phyloP scores from a whole-genome alignment of 2,329 filamentous ascomycete genomes.

The Paecilomyces dactylethromorphus region DNA sequence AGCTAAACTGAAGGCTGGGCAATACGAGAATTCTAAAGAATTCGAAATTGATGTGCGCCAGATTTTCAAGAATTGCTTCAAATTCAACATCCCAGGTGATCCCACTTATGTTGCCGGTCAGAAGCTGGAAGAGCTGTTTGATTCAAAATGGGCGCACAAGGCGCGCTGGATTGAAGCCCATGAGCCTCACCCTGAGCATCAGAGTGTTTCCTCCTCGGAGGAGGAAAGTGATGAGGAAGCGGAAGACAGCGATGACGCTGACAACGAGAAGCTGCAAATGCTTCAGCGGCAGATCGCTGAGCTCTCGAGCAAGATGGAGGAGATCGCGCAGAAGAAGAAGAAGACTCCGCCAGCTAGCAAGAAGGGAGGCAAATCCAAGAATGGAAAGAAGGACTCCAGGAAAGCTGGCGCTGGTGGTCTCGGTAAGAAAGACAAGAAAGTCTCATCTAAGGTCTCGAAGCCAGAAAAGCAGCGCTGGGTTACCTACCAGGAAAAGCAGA shows the following conservation, averaged over 20 bases:
- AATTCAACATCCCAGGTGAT: constrained; percentile 80
- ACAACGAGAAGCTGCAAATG: constrained; percentile 57
- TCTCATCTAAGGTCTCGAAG: constrained; percentile 29
- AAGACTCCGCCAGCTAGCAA: constrained; percentile 47
- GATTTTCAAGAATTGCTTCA: constrained; percentile 84
- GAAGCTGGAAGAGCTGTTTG: constrained; percentile 68
- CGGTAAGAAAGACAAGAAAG: constrained; percentile 52
- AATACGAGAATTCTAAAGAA: constrained; percentile 76
- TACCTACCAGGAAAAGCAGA: constrained; percentile 76
- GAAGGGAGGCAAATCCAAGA: constrained; percentile 40
- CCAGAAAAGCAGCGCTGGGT: constrained; percentile 58
- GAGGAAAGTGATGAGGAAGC: constrained; percentile 68
- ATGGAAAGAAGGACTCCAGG: constrained; percentile 39
- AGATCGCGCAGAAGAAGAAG: constrained; percentile 55
- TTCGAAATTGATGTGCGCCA: constrained; percentile 77
- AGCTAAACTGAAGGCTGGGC: constrained; percentile 66
- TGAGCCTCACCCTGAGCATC: constrained; percentile 58
- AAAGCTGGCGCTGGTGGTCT: constrained; percentile 36
- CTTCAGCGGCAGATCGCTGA: constrained; percentile 67
- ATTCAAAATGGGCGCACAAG: constrained; percentile 69
- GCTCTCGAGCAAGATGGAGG: constrained; percentile 61
- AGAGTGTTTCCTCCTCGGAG: constrained; percentile 59
- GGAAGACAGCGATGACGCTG: constrained; percentile 58
- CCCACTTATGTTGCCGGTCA: constrained; percentile 67
- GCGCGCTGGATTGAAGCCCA: constrained; percentile 73